Evolutionary conservation across 2,329 filamentous ascomycete species (phyloP), one percentile per base, ranked within the genome.

Genomic region (Microcyclosporella mali): DNA sequence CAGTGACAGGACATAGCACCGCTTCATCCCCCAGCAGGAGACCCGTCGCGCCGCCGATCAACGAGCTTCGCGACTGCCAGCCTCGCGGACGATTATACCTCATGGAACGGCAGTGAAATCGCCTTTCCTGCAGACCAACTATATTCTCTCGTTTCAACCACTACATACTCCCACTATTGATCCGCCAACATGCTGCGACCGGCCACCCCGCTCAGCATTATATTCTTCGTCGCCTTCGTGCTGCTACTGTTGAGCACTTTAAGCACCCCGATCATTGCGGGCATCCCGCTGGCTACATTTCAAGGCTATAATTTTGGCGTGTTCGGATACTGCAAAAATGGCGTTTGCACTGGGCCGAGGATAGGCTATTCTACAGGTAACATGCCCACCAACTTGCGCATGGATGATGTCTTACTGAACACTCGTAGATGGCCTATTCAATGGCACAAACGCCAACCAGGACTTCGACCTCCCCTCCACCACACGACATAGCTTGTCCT

Each of bases 231-330:
- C 59, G 88, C 90, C 53, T 95, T 98, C 66, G 84, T 75, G 50
- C 73, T 97, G 49, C 75, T 97, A 40, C 73, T 97, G 35, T 74
- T 98, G 30, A 86, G 88, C 35, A 86, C 89, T 30, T 70, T 98
- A n/a, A 95, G 90, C 1, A 89, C 88, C 0, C 92, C 92, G 14
- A 81, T 98, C 55, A 84, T 97, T 62, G 81, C 84, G 60, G 77
- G 74, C 18, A 94, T 98, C 35, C 87, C 88, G 8, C 74, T 98
- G 32, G 89, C 85, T 29, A 81, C 79, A 40, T 90, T 82, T 61
- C 70, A 82, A 32, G 81, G 83, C 56, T 79, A 86, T 55, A 82
- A 81, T 54, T 95, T 94, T 71, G 92, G 92, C 37, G 89, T 97
- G 37, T 90, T 97, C 70, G 92, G 92, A 18, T 94, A 80, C 59